Conservation (phyloP, 164 flowering plant genomes). For the Nelumbo lutea region DNA sequence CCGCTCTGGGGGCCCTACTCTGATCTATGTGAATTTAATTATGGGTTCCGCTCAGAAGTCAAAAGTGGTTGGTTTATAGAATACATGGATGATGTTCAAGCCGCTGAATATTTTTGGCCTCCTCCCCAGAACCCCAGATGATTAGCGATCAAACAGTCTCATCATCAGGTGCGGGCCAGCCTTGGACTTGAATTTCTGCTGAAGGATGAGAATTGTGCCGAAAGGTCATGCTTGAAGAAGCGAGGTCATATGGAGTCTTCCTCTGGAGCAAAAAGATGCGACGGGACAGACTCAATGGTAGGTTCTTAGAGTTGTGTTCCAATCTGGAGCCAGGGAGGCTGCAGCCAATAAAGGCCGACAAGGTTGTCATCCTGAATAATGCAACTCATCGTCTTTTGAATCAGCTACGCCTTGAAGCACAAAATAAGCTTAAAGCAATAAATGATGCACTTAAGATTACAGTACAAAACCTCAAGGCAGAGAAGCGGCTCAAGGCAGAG, state of each 20-base stretch:
- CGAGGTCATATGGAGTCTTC: background rate
- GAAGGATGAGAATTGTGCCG: constrained; percentile 6
- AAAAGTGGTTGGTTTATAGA: constrained; percentile 18
- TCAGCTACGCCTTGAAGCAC: constrained; percentile 42
- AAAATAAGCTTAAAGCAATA: constrained; percentile 40
- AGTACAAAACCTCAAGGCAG: constrained; percentile 48
- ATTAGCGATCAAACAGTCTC: constrained; percentile 10
- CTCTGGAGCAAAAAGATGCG: constrained; percentile 23
- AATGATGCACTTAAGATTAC: constrained; percentile 46
- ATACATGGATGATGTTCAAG: constrained; percentile 23
- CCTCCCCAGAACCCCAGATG: constrained; percentile 2
- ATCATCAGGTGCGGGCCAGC: constrained; percentile 6
- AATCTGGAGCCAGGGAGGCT: constrained; percentile 50
- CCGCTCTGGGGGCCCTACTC: too few species aligned
- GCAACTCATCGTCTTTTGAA: constrained; percentile 39
- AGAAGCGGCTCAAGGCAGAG: constrained; percentile 27
- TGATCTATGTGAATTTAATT: too few species aligned
- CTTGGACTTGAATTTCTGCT: constrained; percentile 11
- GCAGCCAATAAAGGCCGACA: constrained; percentile 33
- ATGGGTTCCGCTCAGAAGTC: constrained; percentile 11
- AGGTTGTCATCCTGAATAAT: constrained; percentile 43
- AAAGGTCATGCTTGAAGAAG: constrained; percentile 15
- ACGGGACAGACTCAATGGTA: constrained; percentile 33
- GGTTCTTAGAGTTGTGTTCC: constrained; percentile 52
- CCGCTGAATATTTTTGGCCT: constrained; percentile 17